A percentile compares a stretch with the other conserved stretches of the same genome.
phyloP scores from a whole-genome alignment of 2,329 filamentous ascomycete species.

The Fusarium haematococcum region DNA sequence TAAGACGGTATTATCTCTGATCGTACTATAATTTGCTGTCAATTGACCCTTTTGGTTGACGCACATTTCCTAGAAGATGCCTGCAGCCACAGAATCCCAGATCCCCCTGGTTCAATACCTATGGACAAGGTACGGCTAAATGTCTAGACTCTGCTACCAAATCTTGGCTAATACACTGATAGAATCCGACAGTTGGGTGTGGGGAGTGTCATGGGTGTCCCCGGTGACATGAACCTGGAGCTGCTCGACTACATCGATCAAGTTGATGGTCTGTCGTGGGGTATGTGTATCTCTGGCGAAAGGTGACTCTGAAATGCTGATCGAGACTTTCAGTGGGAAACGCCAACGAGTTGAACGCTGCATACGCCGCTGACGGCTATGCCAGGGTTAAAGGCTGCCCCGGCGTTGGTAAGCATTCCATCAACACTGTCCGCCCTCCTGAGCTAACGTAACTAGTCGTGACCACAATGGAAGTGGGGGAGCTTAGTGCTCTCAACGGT shows the following conservation, averaged over 20 bases:
- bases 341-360: constrained; percentile 21
- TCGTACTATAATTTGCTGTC: accelerated
- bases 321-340: constrained; percentile 7
- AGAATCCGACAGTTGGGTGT: constrained; percentile 15
- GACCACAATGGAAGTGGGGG: constrained; percentile 23
- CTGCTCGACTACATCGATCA: constrained; percentile 19
- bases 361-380: constrained; percentile 27
- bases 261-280: constrained; percentile 12
- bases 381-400: constrained; percentile 17
- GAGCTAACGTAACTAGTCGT: constrained; percentile 2
- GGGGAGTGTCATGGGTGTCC: constrained; percentile 19
- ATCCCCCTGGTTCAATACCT: constrained; percentile 8
- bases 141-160: too few species aligned
- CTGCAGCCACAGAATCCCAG: background rate
- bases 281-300: background rate
- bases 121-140: constrained; percentile 11
- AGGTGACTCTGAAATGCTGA: background rate
- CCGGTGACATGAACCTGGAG: constrained; percentile 21
- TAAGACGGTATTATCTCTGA: background rate
- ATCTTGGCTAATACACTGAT: background rate
- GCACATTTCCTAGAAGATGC: background rate
- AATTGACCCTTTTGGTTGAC: background rate
- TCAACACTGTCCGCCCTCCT: accelerated
- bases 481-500: constrained; percentile 18
- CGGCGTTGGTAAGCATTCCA: constrained; percentile 5